Evolutionary conservation across 225 moss, liverwort and hornwort species (phyloP).

Genomic region (Polytrichum commune): DNA sequence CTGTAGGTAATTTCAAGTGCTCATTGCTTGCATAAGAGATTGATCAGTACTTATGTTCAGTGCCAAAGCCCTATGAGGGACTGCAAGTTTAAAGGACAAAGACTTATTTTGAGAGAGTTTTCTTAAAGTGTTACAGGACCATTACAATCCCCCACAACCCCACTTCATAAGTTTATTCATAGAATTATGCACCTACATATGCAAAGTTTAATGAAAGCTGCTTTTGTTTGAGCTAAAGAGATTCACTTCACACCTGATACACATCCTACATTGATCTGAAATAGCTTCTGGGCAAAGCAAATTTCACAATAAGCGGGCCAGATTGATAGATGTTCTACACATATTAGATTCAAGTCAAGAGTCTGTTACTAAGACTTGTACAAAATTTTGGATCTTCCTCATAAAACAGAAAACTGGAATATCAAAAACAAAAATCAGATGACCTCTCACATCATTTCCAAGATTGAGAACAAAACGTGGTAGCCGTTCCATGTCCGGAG

Average conservation of each 20-base stretch:
- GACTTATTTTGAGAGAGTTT: too few species aligned
- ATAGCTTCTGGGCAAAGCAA: neutral
- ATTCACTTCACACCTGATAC: neutral
- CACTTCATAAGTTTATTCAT: too few species aligned
- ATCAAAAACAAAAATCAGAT: neutral
- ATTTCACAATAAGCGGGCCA: neutral
- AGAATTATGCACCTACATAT: too few species aligned
- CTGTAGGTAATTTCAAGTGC: too few species aligned
- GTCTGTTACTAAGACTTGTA: neutral
- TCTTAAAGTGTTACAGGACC: too few species aligned
- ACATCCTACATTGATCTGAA: neutral
- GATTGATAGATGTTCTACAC: too few species aligned
- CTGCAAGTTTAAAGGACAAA: too few species aligned
- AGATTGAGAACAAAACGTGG: constrained; percentile 75
- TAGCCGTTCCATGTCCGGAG: constrained; percentile 92
- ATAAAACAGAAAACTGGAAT: too few species aligned
- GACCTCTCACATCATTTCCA: constrained; percentile 78
- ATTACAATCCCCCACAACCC: too few species aligned
- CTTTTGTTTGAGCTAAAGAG: neutral
- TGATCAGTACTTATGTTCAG: too few species aligned
- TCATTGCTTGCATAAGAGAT: too few species aligned
- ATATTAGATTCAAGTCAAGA: neutral
- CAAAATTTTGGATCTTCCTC: neutral
- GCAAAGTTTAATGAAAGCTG: neutral
- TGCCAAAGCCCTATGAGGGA: too few species aligned